Base-by-base conservation (phyloP, 164 flowering plant species). In the Piper longum region DNA sequence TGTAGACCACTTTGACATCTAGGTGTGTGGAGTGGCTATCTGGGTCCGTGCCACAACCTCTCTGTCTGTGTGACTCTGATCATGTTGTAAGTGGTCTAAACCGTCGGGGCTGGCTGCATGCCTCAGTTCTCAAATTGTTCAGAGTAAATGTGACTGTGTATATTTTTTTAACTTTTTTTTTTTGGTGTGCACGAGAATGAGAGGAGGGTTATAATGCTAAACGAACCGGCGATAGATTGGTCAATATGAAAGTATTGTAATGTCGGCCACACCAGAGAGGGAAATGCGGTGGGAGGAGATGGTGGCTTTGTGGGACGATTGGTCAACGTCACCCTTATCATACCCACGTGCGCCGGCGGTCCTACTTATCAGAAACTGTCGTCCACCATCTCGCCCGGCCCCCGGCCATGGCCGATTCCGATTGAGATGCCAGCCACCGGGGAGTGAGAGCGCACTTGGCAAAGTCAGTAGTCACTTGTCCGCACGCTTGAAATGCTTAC, bases 301-400 rank as follows among this genome's bases (percentile, higher is more conserved):
- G 9, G 52, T 45, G 48, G n/a, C 48, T 48, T 16, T 48, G 42
- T 6, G 17, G n/a, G n/a, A 60, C 41, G 62, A 60, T 60, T 60
- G 62, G 62, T 60, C 62, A 60, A 60, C 42, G 48, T 17, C 62
- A 60, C 14, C 62, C 48, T 60, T 60, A 60, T 60, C 62, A 41
- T 60, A n/a, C 62, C 62, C 62, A 60, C 62, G 62, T 60, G 62
- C 62, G 16, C 59, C 19, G 11, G 7, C 4, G 19, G 39, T 0
- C 39, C 59, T 56, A 56, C 59, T 2, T 56, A 19, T 26, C 19
- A 56, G 36, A 4, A 56, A 17, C 39, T 56, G 59, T 56, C 59
- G 16, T 1, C 5, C 26, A 48, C 9, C 14, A 48, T 13, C 52
- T 9, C 14, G 14, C 52, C 9, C 52, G 14, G 14, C 14, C 52